phyloP scores from a whole-genome alignment of 1,284 basidiomycete species.

The Cryptococcus wingfieldii region DNA sequence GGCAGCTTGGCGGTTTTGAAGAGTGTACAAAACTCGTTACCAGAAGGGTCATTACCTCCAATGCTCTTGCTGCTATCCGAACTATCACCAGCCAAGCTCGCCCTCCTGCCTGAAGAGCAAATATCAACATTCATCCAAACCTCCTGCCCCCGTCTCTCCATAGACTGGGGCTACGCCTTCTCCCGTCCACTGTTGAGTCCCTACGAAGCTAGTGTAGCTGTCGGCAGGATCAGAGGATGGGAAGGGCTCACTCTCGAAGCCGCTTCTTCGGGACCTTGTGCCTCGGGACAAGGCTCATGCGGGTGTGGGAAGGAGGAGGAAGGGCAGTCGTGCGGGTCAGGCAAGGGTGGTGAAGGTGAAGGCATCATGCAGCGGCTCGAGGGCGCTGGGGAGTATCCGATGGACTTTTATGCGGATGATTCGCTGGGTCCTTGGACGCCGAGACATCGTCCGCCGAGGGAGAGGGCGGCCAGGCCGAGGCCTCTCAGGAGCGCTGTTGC shows the following conservation, averaged over 20 bases:
- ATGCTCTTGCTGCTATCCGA: slow-evolving; percentile 84
- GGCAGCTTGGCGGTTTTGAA: slow-evolving; percentile 85
- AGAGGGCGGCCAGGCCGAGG: too few species aligned
- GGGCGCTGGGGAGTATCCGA: slow-evolving; percentile 63
- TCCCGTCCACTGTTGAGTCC: slow-evolving; percentile 81
- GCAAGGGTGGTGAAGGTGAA: not conserved
- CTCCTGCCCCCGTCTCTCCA: slow-evolving; percentile 89
- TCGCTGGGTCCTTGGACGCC: slow-evolving; percentile 49
- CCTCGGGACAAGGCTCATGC: not conserved
- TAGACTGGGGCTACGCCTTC: slow-evolving; percentile 99
- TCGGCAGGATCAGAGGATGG: slow-evolving; percentile 61
- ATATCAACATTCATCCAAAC: slow-evolving; percentile 91
- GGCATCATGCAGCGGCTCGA: not conserved
- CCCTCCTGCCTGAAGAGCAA: slow-evolving; percentile 68
- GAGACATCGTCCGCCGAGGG: slow-evolving; percentile 18
- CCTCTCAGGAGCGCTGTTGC: too few species aligned
- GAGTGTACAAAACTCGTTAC: slow-evolving; percentile 68
- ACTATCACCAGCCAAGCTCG: slow-evolving; percentile 87
- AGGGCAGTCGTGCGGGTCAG: not conserved
- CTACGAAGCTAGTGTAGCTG: slow-evolving; percentile 86
- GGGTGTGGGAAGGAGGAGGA: not conserved
- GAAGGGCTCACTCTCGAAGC: slow-evolving; percentile 36
- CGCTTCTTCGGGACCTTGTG: slow-evolving; percentile 38
- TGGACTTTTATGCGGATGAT: slow-evolving; percentile 83
- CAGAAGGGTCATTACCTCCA: slow-evolving; percentile 56